These are phyloP conservation scores for Diaporthe vaccinii DNA, from an alignment of 2,329 filamentous ascomycete genomes.

Conservation along the genomic window DNA sequence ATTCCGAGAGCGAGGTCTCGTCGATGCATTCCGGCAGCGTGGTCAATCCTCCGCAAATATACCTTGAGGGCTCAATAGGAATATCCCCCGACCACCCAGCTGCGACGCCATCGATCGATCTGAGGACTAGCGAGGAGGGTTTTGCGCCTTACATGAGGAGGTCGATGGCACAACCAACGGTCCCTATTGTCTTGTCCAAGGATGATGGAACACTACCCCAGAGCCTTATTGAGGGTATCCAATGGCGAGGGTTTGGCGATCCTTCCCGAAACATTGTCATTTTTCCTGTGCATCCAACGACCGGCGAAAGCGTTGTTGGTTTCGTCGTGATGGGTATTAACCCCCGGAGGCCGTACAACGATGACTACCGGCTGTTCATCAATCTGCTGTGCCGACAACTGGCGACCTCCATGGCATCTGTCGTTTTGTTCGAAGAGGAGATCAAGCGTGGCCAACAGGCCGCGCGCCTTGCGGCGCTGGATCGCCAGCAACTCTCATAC, in stretches of 20 bases:
- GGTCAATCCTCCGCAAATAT: slow-evolving; percentile 71
- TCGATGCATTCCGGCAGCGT: slow-evolving; percentile 79
- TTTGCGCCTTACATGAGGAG: slow-evolving; percentile 84
- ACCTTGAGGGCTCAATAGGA: slow-evolving; percentile 80
- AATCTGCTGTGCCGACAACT: slow-evolving; percentile 81
- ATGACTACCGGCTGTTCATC: slow-evolving; percentile 84
- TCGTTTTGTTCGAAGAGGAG: slow-evolving; percentile 87
- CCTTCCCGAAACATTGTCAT: slow-evolving; percentile 79
- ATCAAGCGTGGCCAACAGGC: slow-evolving; percentile 81
- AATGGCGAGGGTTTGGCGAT: slow-evolving; percentile 80
- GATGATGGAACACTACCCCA: slow-evolving; percentile 75
- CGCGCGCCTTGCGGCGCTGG: slow-evolving; percentile 79
- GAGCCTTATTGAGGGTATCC: slow-evolving; percentile 74
- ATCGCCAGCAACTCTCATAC: slow-evolving; percentile 82
- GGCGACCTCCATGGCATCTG: slow-evolving; percentile 84
- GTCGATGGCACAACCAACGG: slow-evolving; percentile 75
- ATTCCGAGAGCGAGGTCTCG: slow-evolving; percentile 77
- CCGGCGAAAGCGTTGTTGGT: slow-evolving; percentile 78
- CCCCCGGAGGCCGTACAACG: slow-evolving; percentile 82
- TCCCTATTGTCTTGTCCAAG: slow-evolving; percentile 77
- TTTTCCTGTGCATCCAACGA: slow-evolving; percentile 84
- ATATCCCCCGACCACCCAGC: slow-evolving; percentile 74
- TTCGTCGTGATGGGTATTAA: slow-evolving; percentile 86
- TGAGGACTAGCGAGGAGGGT: slow-evolving; percentile 77
- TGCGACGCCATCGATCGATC: slow-evolving; percentile 73